Conservation (phyloP, 805 yeast species). For the Spencermartinsiella europaea region DNA sequence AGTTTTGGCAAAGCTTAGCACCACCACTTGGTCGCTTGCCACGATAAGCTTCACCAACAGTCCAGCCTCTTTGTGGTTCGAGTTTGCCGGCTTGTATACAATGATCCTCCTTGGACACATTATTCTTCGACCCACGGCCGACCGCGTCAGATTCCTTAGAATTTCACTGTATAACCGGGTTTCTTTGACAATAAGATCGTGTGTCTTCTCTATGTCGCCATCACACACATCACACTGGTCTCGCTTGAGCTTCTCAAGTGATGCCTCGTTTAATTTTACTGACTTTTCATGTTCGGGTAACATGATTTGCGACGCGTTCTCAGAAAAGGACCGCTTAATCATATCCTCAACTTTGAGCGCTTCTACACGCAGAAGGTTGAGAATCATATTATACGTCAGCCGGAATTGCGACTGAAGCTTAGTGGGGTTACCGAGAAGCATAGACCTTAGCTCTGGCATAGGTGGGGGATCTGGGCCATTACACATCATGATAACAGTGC, state of each 20-base stretch:
- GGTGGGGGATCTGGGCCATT: constrained; percentile 31
- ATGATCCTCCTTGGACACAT: constrained; percentile 54
- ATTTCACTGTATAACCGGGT: constrained; percentile 42
- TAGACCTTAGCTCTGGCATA: constrained; percentile 58
- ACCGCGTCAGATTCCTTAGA: constrained; percentile 42
- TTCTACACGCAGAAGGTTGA: constrained; percentile 84
- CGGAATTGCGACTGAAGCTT: constrained; percentile 88
- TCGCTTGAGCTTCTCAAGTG: constrained; percentile 37
- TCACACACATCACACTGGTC: constrained; percentile 35
- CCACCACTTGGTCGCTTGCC: constrained; percentile 1
- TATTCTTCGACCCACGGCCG: constrained; percentile 44
- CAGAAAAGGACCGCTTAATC: constrained; percentile 94
- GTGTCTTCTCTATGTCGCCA: constrained; percentile 42
- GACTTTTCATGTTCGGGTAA: constrained; percentile 78
- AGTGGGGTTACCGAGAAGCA: constrained; percentile 84
- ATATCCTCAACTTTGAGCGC: constrained; percentile 96
- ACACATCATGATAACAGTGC: constrained; percentile 92
- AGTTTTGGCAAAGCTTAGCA: constrained; percentile 2
- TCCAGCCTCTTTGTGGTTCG: constrained; percentile 38
- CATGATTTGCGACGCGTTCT: constrained; percentile 77
- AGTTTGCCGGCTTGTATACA: constrained; percentile 41
- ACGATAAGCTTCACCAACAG: constrained; percentile 37
- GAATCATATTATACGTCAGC: constrained; percentile 90
- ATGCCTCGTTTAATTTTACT: constrained; percentile 48
- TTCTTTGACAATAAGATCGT: constrained; percentile 43